A percentile compares a stretch with the other conserved stretches of the same genome.
Conservation (phyloP, 352 stramenopile genomes). For the Globisporangium perplexum region DNA sequence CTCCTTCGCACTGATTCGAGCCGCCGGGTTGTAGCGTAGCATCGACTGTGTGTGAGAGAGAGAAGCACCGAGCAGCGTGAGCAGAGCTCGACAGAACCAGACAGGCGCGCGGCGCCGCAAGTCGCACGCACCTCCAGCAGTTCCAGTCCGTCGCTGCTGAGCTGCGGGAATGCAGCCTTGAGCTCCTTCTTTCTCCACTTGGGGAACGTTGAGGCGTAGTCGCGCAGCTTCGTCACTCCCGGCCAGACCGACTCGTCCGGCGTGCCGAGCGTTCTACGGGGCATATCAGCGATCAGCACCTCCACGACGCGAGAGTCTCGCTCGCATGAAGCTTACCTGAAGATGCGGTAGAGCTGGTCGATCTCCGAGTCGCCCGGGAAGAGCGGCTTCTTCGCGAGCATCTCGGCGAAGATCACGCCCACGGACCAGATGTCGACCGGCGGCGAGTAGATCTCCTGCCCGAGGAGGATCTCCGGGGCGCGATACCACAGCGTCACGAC, state of each 20-base stretch:
- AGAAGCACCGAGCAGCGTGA: neutral
- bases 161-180: conserved; percentile 47
- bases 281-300: neutral
- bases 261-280: conserved; percentile 88
- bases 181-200: conserved; percentile 93
- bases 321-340: conserved; percentile 27
- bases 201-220: conserved; percentile 95
- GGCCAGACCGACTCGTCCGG: conserved; percentile 95
- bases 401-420: conserved; percentile 84
- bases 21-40: conserved; percentile 65
- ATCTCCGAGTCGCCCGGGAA: conserved; percentile 85
- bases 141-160: conserved; percentile 52
- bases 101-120: neutral
- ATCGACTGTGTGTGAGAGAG: conserved; percentile 31
- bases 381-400: conserved; percentile 77
- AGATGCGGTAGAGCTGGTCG: conserved; percentile 87
- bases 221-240: conserved; percentile 93
- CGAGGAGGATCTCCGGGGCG: conserved; percentile 97
- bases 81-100: too few relatives aligned
- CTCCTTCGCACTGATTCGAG: conserved; percentile 77
- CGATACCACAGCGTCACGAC: conserved; percentile 99
- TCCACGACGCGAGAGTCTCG: neutral
- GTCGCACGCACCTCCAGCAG: conserved; percentile 41
- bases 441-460: conserved; percentile 85
- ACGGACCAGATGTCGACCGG: conserved; percentile 87